Evolutionary conservation across 2,329 filamentous ascomycete genomes (phyloP), one percentile per base, ranked within the genome.

Genomic region (Microthyrium microscopicum): DNA sequence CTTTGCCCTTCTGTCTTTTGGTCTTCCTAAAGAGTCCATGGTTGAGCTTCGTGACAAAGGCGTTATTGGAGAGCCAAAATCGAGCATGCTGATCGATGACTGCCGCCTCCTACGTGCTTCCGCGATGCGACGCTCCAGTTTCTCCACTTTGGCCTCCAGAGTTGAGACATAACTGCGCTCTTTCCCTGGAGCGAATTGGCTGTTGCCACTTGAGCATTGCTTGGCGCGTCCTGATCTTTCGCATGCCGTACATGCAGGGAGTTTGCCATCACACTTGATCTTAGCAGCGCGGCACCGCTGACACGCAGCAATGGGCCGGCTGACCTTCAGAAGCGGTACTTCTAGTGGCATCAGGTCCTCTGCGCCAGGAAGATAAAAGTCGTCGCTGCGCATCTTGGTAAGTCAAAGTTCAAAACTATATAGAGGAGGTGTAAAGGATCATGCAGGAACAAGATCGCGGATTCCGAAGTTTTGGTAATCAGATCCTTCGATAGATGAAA

Each of bases 151-250:
- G 12, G 85, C 73, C 53, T 95, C 87, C n/a, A 98, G 66, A 1
- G 87, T 91, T 5, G 87, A 83, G 28, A 95, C 85, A 64, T 95
- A 98, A 56, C 85, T 95, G 47, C 87, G 68, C 51, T 95, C 89
- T 55, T 95, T 95, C 40, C 89, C 89, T 41, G 84, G 70, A 1
- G 87, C 85, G 55, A 94, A 95, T 52, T 94, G 84, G 50, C 95
- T 87, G 47, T 91, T 94, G 5, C 84, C 85, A 36, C 84, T 84
- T 5, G 84, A 93, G 53, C 89, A 98, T 51, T 91, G 84, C 39
- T 67, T 75, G 35, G 80, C 74, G 40, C 83, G 77, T 20, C 85
- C 84, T 11, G 83, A 82, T 56, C 84, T 85, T 55, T 94, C 87
- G 51, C 89, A 95, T 13, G 87, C 87, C 5, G 84, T 91, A 51